Evolutionary conservation across 495 filamentous ascomycete genomes (phyloP).

Genomic region (Penicillium atrosanguineum): DNA sequence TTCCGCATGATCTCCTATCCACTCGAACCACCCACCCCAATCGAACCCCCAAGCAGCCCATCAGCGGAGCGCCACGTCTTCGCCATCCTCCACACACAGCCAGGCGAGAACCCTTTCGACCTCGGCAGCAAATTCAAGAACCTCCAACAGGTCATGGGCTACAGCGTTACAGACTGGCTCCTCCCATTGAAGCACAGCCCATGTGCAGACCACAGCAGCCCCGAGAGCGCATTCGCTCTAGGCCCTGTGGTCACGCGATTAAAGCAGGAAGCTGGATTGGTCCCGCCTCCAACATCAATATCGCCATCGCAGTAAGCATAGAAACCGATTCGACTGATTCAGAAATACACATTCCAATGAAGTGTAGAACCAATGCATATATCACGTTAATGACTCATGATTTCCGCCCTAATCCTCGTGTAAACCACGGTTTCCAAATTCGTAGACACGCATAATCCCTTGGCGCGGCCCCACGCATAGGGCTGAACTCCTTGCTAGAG

Average conservation of each 20-base stretch:
- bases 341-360: not conserved
- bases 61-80: constrained; percentile 57
- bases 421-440: not conserved
- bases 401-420: not conserved
- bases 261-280: constrained; percentile 46
- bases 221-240: constrained; percentile 45
- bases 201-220: constrained; percentile 50
- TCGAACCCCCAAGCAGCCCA: constrained; percentile 12
- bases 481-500: constrained; percentile 3
- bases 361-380: not conserved
- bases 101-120: constrained; percentile 79
- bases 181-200: constrained; percentile 68
- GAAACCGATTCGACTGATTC: not conserved
- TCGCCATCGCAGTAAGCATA: constrained; percentile 6
- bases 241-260: constrained; percentile 53
- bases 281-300: constrained; percentile 3
- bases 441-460: not conserved
- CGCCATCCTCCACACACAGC: constrained; percentile 68
- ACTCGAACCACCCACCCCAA: constrained; percentile 17
- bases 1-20: constrained; percentile 50
- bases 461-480: constrained; percentile 5
- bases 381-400: not conserved
- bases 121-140: constrained; percentile 61
- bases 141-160: constrained; percentile 72
- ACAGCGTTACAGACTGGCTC: constrained; percentile 67